Conservation (phyloP, 2,329 filamentous ascomycete genomes). For the Neofusicoccum sp. region DNA sequence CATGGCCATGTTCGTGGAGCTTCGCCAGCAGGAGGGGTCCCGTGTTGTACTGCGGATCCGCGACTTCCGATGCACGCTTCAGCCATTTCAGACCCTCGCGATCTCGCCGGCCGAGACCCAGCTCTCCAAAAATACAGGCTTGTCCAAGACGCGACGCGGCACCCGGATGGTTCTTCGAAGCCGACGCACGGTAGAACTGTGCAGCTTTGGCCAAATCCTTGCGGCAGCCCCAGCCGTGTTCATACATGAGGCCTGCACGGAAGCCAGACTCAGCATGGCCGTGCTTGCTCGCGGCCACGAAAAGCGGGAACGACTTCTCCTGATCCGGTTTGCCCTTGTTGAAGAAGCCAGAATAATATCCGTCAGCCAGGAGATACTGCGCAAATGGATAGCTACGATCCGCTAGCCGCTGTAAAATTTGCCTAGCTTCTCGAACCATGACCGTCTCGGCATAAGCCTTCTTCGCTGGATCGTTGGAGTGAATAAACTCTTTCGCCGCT, state of each 20-base stretch:
- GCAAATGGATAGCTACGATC: conserved; percentile 93
- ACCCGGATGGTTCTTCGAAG: conserved; percentile 91
- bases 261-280: conserved; percentile 96
- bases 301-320: conserved; percentile 86
- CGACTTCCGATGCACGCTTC: conserved; percentile 85
- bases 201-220: conserved; percentile 89
- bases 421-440: conserved; percentile 85
- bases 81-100: conserved; percentile 95
- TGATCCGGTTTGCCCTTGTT: conserved; percentile 92
- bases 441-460: conserved; percentile 28
- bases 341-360: conserved; percentile 90
- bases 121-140: conserved; percentile 84
- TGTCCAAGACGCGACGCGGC: conserved; percentile 90
- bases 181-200: conserved; percentile 86
- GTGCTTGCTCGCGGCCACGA: conserved; percentile 91
- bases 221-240: conserved; percentile 95
- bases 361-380: conserved; percentile 95
- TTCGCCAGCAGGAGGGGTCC: conserved; percentile 88
- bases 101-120: conserved; percentile 79
- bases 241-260: conserved; percentile 89
- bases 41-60: conserved; percentile 86
- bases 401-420: conserved; percentile 80
- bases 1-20: conserved; percentile 89
- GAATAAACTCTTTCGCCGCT: conserved; percentile 70
- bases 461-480: conserved; percentile 26